Evolutionary conservation across 768 basidiomycete species (phyloP), one percentile per base, ranked within the genome.

Genomic region (Termitomyces sp.): DNA sequence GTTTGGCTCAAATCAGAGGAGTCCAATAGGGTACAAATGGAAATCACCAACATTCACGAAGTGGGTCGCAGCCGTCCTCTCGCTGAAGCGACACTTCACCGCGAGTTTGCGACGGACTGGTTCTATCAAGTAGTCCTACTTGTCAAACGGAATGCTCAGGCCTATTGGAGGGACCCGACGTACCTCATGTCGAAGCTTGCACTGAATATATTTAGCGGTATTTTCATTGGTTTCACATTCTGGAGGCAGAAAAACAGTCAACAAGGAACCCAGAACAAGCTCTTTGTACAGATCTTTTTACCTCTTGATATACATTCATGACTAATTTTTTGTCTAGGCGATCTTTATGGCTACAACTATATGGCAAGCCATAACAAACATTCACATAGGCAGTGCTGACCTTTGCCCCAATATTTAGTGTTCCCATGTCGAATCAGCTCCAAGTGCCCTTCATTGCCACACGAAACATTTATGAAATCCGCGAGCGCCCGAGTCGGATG

Each of bases 141-240:
- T 1, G 61, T 82, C 14, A 70, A 67, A 48, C 83, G 87, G 7
- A 80, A 81, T 55, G 66, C 74, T 11, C 61, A 68, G 25, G 77
- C 78, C 9, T 78, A 83, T 65, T 87, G 85, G 82, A 71, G 87
- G 55, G 75, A 81, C 60, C 84, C 86, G 11, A 82, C 81, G 0
- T 88, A 88, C 62, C 66, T 87, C 52, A 72, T 84, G 70, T 83
- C 86, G 10, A 88, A 88, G 69, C 63, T 87, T 38, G 66, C 77
- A 46, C 71, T 87, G 34, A 85, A 86, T 60, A 78, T 83, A 46
- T 65, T 79, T 8, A 78, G 79, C 2, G 86, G 85, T 3, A 73
- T 87, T 2, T 80, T 87, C 64, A 83, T 86, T 49, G 81, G 81
- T 10, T 87, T 88, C 63, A 85, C 86, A 6, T 88, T 88, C 70